phyloP scores from a whole-genome alignment of 2,329 filamentous ascomycete genomes.

The Scleromitrula shiraiana region DNA sequence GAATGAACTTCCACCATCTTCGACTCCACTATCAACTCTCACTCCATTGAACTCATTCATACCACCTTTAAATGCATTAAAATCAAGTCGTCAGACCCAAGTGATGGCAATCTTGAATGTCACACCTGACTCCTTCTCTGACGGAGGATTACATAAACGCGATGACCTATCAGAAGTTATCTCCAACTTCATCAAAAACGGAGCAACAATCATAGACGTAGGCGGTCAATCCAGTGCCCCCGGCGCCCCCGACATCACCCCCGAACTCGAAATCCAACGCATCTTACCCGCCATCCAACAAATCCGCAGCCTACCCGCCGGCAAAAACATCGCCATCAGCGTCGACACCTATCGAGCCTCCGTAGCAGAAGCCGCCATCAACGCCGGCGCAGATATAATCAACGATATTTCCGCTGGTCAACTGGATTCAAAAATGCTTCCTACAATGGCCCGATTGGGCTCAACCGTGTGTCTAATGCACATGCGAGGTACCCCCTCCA shows the following conservation, averaged over 20 bases:
- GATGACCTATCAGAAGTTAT: constrained; percentile 30
- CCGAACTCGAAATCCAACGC: constrained; percentile 67
- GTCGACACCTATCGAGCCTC: constrained; percentile 86
- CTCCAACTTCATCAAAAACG: constrained; percentile 40
- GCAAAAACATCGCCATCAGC: constrained; percentile 62
- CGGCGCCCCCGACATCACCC: constrained; percentile 57
- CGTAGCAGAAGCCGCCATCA: constrained; percentile 70
- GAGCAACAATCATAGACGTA: constrained; percentile 81
- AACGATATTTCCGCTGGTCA: constrained; percentile 87
- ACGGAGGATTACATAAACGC: constrained; percentile 59
- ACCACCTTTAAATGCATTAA: constrained; percentile 50
- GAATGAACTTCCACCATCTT: constrained; percentile 45
- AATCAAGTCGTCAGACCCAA: constrained; percentile 51
- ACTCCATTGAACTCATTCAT: constrained; percentile 45
- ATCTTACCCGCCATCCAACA: constrained; percentile 71
- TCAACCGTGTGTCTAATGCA: constrained; percentile 73
- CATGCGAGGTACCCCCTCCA: constrained; percentile 61
- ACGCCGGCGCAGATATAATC: constrained; percentile 80
- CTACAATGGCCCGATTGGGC: constrained; percentile 67
- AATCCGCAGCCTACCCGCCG: constrained; percentile 60
- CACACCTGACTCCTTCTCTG: constrained; percentile 95
- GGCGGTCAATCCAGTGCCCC: constrained; percentile 92
- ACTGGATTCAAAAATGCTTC: constrained; percentile 74
- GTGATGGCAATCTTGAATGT: constrained; percentile 94
- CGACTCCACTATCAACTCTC: constrained; percentile 47